Evolutionary conservation across 768 basidiomycete species (phyloP).

Genomic region (Termitomyces sp.): DNA sequence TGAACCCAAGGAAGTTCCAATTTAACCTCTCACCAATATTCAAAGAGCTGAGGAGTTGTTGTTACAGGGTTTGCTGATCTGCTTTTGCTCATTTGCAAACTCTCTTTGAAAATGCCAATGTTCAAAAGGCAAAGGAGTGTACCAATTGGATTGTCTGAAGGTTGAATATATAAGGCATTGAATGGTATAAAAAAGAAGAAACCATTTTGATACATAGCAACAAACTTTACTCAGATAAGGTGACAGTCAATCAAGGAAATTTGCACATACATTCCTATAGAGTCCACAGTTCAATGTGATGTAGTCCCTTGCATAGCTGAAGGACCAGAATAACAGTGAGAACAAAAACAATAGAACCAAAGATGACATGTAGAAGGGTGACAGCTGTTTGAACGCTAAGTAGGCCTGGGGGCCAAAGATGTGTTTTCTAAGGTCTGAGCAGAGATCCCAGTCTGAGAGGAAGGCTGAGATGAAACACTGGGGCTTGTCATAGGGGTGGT

Average conservation of each 20-base stretch:
- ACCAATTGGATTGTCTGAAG: too few relatives aligned
- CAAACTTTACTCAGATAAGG: background rate
- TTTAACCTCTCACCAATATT: background rate
- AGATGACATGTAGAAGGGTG: slow-evolving; percentile 4
- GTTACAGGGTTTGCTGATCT: background rate
- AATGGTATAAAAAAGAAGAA: background rate
- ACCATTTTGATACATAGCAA: background rate
- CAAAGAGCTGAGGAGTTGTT: background rate
- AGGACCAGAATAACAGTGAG: background rate
- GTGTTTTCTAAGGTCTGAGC: slow-evolving; percentile 15
- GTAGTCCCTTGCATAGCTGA: background rate
- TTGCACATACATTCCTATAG: background rate
- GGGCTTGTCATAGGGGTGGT: background rate
- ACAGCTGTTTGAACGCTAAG: slow-evolving; percentile 7
- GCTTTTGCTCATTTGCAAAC: background rate
- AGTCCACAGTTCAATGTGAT: background rate
- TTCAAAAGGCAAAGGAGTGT: too few relatives aligned
- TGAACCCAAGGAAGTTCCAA: background rate
- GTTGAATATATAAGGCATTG: too few relatives aligned
- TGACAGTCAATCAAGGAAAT: background rate
- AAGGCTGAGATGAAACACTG: background rate
- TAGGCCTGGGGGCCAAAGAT: slow-evolving; percentile 12
- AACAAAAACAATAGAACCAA: slow-evolving; percentile 4
- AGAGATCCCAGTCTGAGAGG: slow-evolving; percentile 2
- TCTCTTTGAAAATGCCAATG: background rate